Evolutionary conservation across 2,329 filamentous ascomycete genomes (phyloP), one percentile per base, ranked within the genome.

Genomic region (Pseudocercospora ulei): DNA sequence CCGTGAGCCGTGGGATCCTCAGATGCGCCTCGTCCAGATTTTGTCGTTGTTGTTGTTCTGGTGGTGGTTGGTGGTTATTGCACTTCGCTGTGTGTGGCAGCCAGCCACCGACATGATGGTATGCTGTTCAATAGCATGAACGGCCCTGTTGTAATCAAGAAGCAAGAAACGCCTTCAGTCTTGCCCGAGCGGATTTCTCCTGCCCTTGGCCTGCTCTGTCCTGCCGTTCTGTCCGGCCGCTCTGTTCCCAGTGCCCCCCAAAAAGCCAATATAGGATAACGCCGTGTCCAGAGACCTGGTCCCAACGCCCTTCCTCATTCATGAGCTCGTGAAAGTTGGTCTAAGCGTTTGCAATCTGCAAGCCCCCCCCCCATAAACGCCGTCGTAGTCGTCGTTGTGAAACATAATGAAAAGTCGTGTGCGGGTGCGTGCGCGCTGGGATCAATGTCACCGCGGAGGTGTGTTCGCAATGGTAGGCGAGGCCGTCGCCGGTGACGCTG

Each of bases 381-480:
- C 29, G 14, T 33, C 29, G 16, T 33, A 8, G 11, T 33, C 29
- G 18, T 33, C 9, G 14, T 19, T 33, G n/a, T 16, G 14, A 30
- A 33, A 33, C 29, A 33, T 20, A 33, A 20, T 11, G 29, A 22
- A 33, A 33, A n/a, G n/a, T n/a, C n/a, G n/a, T n/a, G 12, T 33
- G 29, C 29, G 29, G 19, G 5, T 19, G 29, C 29, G 29, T 31
- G 17, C 13, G 28, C 16, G 28, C 13, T 31, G 29, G 17, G n/a
- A 12, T 41, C 23, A 27, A 28, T 22, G 28, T 49, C 39, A 51
- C 27, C 48, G 46, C 11, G 48, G 46, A 22, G 48, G 42, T 27
- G 48, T 44, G 22, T 38, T 43, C 13, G 43, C 41, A 13, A 51
- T 44, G 13, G 38, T 36, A 3, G 45, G 47, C 27, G 44, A 41